Base-by-base conservation (phyloP, 1,284 basidiomycete genomes). In the Melampsora larici-populina region DNA sequence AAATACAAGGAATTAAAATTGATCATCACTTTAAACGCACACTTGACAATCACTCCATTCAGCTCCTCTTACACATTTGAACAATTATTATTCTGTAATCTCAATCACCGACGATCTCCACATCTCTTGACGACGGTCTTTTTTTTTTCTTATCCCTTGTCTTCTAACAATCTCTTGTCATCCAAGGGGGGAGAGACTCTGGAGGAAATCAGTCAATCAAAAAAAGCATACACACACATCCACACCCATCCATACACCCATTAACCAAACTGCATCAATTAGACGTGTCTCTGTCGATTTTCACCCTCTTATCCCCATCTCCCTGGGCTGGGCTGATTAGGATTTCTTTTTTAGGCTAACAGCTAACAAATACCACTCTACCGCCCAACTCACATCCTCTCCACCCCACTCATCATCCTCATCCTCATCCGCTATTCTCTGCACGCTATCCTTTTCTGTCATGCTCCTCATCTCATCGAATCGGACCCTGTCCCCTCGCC, bases 401-500 rank as follows among this genome's bases (percentile, higher is more conserved):
- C 65, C 36, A 8, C 21, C 49, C 49, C 46, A 51, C 40, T 21
- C 73, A 49, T 48, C n/a, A 48, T 70, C 67, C 48, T 24, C 48
- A 21, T 24, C 48, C 48, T 26, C 46, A 24, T 24, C 48, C 43
- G 2, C 29, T 67, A 70, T 49, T 17, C 55, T 18, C 18, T 36
- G n/a, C 11, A 40, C 70, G 33, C 70, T 60, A 55, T 64, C 67
- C 51, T 76, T 26, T 31, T 74, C 43, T 68, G 73, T 65, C 65
- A 76, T 76, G 73, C 65, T 76, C 33, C 49, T 68, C 73, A 76
- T 76, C 65, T 76, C 73, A 60, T 55, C 73, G 46, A 68, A 64
- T 76, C 73, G 73, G 73, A 62, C 73, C 65, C 65, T 76, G 65
- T 67, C 73, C 73, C 66, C 73, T 62, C 73, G 64, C 67, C 73